Evolutionary conservation across 1,284 basidiomycete genomes (phyloP).

Genomic region (Rhodotorula sp.): DNA sequence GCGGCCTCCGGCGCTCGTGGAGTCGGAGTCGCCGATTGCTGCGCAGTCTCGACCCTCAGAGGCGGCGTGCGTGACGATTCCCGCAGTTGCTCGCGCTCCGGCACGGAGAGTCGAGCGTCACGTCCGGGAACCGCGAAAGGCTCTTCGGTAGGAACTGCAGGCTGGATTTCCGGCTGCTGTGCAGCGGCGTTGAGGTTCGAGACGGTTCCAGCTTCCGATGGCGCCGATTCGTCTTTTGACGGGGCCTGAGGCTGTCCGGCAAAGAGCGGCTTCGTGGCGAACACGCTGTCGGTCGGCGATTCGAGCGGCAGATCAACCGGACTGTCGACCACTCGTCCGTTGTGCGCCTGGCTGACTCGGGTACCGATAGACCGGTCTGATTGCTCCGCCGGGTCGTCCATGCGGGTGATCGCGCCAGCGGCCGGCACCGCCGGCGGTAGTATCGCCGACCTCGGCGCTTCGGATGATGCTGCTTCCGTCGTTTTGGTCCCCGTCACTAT

Average conservation of each 20-base stretch:
- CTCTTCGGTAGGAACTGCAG: not conserved
- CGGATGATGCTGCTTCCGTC: not conserved
- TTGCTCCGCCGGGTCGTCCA: not conserved
- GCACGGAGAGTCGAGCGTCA: not conserved
- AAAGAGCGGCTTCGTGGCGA: conserved; percentile 24
- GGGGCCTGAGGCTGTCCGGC: not conserved
- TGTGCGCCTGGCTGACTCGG: conserved; percentile 8
- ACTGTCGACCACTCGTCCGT: conserved; percentile 22
- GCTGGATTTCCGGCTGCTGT: no score
- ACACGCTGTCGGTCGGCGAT: conserved; percentile 3
- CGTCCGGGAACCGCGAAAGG: not conserved
- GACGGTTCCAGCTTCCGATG: no score
- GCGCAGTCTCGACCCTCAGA: not conserved
- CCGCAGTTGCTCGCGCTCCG: not conserved
- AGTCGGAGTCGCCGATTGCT: not conserved
- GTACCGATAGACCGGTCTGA: conserved; percentile 2
- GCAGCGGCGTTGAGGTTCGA: no score
- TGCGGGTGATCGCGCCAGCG: no score
- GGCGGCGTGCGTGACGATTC: not conserved
- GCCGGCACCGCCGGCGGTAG: not conserved
- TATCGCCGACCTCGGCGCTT: not conserved
- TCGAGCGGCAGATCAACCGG: conserved; percentile 13
- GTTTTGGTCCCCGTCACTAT: not conserved
- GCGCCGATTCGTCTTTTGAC: no score
- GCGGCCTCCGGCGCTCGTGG: not conserved